Evolutionary conservation across 345 rosid genomes (phyloP), one percentile per base, ranked within the genome.

Genomic region (Salix arbutifolia): DNA sequence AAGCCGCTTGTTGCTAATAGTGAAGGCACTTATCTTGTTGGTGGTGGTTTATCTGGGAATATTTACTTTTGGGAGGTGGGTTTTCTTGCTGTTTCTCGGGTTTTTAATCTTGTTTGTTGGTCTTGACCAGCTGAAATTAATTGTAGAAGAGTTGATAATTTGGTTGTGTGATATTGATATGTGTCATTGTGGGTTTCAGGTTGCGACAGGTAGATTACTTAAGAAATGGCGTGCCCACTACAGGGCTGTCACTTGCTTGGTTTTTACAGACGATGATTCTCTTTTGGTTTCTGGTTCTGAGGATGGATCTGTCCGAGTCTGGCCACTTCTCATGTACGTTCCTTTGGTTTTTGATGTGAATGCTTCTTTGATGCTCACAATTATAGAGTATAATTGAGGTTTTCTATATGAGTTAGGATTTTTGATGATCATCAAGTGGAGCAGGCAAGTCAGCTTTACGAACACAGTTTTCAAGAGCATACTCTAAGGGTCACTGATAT

Each of bases 211-310:
- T 76, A 91, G 83, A 76, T 80, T 93, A 74, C 91, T 95, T 71
- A 86, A 83, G 87, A 92, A 87, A 82, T 93, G 97, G 94, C 94
- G 84, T 26, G 99, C 88, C 25, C 99, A 96, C 83, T 88, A 84
- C 33, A 87, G 91, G 72, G 79, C 80, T 5, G 90, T 96, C 17
- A 93, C 97, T 38, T 91, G 94, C 81, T 81, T 93, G 84, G 88
- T 85, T 28, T 90, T 93, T 80, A 91, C 91, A 0, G 90, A 90
- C 35, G 99, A 95, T 71, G 88, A 88, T 73, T 91, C 97, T 0
- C 84, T 91, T 61, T 65, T 95, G 72, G 73, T 95, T 72, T 95
- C 99, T 37, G 97, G 99, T 53, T 90, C 98, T 1, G 90, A 90
- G 82, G 93, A 93, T 74, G 91, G 96, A 73, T 82, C 88, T 48